phyloP scores from a whole-genome alignment of 345 rosid species.

The Ricinus communis region DNA sequence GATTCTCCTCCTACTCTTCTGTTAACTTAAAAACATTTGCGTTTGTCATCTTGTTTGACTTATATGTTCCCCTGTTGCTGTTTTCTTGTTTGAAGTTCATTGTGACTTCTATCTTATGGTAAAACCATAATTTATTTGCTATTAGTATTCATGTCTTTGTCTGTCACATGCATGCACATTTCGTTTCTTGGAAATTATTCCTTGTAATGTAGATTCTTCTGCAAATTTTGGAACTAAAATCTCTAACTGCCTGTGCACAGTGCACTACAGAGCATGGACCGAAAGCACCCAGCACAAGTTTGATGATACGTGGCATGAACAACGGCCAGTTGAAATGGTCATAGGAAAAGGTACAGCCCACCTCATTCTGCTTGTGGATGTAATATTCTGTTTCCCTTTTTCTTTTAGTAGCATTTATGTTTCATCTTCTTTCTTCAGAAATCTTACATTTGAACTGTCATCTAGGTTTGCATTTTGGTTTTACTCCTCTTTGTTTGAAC shows the following conservation, averaged over 20 bases:
- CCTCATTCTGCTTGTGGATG: background rate
- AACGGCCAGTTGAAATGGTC: conserved; percentile 74
- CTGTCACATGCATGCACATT: background rate
- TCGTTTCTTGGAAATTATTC: background rate
- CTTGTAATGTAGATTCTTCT: background rate
- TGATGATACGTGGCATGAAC: conserved; percentile 91
- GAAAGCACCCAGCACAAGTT: conserved; percentile 78
- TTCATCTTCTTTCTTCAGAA: background rate
- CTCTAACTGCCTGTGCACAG: conserved; percentile 32
- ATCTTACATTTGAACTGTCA: background rate
- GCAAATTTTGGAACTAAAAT: background rate
- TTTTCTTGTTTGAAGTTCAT: background rate
- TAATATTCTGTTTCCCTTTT: background rate
- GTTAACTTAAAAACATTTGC: background rate
- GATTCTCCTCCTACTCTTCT: background rate
- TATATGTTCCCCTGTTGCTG: background rate
- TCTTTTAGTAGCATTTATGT: background rate
- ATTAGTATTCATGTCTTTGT: background rate
- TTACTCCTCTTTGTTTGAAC: background rate
- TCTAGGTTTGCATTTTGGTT: background rate
- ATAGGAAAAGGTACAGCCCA: conserved; percentile 70
- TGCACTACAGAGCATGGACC: conserved; percentile 88
- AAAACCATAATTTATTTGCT: background rate
- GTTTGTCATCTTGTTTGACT: too few relatives aligned
- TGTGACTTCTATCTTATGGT: background rate